Evolutionary conservation across 257 asterid species (phyloP).

Genomic region (Capsicum pubescens): DNA sequence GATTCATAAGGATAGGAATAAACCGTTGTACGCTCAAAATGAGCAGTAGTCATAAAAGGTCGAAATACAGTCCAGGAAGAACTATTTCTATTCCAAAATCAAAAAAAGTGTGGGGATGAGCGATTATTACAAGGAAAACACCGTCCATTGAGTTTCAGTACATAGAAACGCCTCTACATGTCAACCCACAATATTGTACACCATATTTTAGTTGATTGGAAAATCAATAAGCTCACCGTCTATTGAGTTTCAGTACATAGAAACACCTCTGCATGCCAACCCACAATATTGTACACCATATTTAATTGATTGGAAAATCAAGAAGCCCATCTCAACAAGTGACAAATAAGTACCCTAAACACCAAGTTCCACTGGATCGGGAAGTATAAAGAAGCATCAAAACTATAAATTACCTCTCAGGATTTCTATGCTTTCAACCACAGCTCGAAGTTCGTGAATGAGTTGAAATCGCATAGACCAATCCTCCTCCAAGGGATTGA

Average conservation of each 20-base stretch:
- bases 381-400: not conserved
- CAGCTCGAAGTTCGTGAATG: slow-evolving; percentile 60
- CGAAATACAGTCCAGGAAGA: slow-evolving; percentile 14
- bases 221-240: not conserved
- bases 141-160: slow-evolving; percentile 18
- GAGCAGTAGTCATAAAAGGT: not conserved
- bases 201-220: not conserved
- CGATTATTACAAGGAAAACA: slow-evolving; percentile 27
- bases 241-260: slow-evolving; percentile 16
- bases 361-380: slow-evolving; percentile 17
- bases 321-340: not conserved
- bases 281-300: not conserved
- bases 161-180: slow-evolving; percentile 9
- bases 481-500: slow-evolving; percentile 69
- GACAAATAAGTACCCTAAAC: not conserved
- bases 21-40: not conserved
- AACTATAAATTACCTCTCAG: slow-evolving; percentile 67
- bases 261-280: slow-evolving; percentile 21
- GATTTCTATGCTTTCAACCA: slow-evolving; percentile 65
- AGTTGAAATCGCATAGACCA: slow-evolving; percentile 63
- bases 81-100: not conserved
- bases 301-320: slow-evolving; percentile 14
- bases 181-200: slow-evolving; percentile 19
- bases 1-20: not conserved
- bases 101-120: not conserved